Conservation (phyloP, 192 early-diverging fungal species). For the Coemansia sp. region DNA sequence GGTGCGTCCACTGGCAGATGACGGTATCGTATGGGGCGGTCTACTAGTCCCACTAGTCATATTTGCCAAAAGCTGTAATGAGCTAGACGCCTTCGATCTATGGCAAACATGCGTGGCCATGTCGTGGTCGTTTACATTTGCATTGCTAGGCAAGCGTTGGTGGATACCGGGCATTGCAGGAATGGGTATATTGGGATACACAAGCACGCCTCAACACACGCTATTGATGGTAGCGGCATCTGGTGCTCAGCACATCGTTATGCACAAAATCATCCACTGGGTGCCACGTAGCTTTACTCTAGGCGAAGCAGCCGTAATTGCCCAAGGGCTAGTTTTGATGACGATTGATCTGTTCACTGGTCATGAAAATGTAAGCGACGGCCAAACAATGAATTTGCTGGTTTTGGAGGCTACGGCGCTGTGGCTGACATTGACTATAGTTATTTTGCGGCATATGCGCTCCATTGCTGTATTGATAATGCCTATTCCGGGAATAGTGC, state of each 20-base stretch:
- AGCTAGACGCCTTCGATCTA: neutral
- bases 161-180: neutral
- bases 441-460: no score
- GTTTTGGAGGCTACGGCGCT: constrained; percentile 22
- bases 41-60: constrained; percentile 33
- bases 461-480: no score
- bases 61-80: constrained; percentile 6
- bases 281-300: constrained; percentile 41
- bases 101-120: constrained; percentile 3
- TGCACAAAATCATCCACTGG: neutral
- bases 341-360: constrained; percentile 9
- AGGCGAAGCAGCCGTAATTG: constrained; percentile 33
- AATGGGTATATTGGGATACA: neutral
- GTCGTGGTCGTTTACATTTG: constrained; percentile 10
- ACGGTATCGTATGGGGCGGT: constrained; percentile 31
- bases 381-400: constrained; percentile 10
- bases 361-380: no score
- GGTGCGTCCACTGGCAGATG: constrained; percentile 25
- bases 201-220: neutral
- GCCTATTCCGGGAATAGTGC: neutral
- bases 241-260: neutral
- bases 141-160: neutral
- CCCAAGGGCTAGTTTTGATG: constrained; percentile 20
- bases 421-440: neutral
- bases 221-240: neutral